Evolutionary conservation across 2,329 filamentous ascomycete genomes (phyloP).

Genomic region (Epichloe sylvatica): DNA sequence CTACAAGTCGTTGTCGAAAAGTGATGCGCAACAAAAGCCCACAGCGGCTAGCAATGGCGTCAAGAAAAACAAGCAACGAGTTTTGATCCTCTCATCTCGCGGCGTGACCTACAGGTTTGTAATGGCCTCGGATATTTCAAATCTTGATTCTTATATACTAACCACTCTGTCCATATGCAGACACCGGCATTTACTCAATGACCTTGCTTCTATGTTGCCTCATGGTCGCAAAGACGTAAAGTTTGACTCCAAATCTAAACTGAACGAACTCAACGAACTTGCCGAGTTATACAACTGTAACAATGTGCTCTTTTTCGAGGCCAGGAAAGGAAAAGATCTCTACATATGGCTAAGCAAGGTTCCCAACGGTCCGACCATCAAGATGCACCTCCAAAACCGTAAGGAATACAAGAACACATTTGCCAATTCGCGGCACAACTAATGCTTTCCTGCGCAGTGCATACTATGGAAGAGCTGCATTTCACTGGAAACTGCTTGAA

Average conservation of each 20-base stretch:
- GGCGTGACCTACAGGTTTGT: slow-evolving; percentile 75
- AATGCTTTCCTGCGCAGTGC: slow-evolving; percentile 39
- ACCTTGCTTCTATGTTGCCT: slow-evolving; percentile 76
- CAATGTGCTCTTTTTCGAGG: slow-evolving; percentile 94
- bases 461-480: slow-evolving; percentile 93
- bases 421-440: slow-evolving; percentile 6
- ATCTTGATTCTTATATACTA: not conserved
- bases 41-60: slow-evolving; percentile 35
- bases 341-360: slow-evolving; percentile 90
- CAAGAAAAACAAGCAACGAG: slow-evolving; percentile 57
- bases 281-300: slow-evolving; percentile 79
- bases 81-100: slow-evolving; percentile 82
- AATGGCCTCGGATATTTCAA: not conserved
- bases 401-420: slow-evolving; percentile 12
- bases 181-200: slow-evolving; percentile 84
- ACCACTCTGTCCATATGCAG: slow-evolving; percentile 29
- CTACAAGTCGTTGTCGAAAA: slow-evolving; percentile 60
- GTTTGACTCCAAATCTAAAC: slow-evolving; percentile 88
- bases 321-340: slow-evolving; percentile 82
- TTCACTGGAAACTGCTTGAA: slow-evolving; percentile 96
- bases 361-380: slow-evolving; percentile 51
- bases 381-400: slow-evolving; percentile 68
- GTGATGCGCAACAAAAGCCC: slow-evolving; percentile 32
- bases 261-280: slow-evolving; percentile 65
- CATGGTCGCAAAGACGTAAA: slow-evolving; percentile 92